Conservation (phyloP, 169 alveolate species). For the Blepharisma undulans region DNA sequence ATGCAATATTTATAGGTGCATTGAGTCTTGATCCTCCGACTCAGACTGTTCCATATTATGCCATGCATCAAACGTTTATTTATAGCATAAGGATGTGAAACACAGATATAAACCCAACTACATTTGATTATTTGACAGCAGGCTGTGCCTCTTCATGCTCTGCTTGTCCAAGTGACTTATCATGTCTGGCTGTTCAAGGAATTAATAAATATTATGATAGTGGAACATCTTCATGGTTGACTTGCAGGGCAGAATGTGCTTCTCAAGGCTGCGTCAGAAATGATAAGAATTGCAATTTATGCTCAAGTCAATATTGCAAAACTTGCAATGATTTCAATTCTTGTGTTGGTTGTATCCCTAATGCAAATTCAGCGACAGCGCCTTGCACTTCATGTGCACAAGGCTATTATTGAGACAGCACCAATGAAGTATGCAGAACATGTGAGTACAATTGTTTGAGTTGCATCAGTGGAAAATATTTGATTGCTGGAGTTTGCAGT, state of each 20-base stretch:
- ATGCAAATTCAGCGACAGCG: not conserved
- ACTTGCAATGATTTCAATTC: not conserved
- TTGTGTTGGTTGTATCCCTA: not conserved
- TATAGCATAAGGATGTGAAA: conserved; percentile 9
- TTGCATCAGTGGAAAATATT: conserved; percentile 4
- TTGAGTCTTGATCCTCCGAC: not conserved
- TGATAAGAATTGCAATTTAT: not conserved
- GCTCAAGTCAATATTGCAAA: not conserved
- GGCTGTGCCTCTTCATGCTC: not conserved
- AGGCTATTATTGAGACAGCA: conserved; percentile 1
- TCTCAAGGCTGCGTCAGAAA: not conserved
- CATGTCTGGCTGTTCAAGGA: not conserved
- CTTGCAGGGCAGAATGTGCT: not conserved
- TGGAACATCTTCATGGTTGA: not conserved
- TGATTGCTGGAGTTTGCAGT: not conserved
- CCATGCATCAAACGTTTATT: not conserved
- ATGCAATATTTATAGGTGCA: conserved; percentile 12
- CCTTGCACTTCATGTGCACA: not conserved
- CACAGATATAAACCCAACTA: not conserved
- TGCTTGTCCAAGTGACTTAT: not conserved
- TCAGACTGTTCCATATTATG: no score
- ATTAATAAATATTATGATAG: not conserved
- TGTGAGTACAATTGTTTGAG: not conserved
- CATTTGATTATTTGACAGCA: not conserved
- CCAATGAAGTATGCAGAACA: not conserved